These are phyloP conservation scores for Phytophthora niederhauseri DNA, from an alignment of 352 stramenopile genomes.

Conservation along the genomic window DNA sequence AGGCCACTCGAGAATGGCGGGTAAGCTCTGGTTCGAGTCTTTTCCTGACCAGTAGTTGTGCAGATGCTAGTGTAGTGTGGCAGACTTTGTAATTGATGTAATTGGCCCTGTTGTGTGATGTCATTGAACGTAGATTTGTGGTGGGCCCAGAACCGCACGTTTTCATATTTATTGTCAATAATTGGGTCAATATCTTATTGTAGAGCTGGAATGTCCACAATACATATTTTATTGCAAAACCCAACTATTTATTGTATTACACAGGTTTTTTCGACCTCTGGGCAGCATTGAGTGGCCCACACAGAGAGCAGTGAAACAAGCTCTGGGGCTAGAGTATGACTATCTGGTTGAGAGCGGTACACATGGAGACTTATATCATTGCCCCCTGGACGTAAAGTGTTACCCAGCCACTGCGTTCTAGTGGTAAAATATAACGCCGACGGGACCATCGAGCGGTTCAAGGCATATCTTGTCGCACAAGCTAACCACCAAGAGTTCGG, in stretches of 20 bases:
- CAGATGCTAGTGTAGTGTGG: neutral
- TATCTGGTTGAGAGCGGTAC: too few relatives aligned
- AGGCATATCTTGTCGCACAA: too few relatives aligned
- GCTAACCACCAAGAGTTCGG: too few relatives aligned
- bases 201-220: neutral
- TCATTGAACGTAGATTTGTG: neutral
- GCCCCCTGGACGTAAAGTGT: too few relatives aligned
- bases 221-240: neutral
- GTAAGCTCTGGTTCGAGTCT: neutral
- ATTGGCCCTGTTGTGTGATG: neutral
- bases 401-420: too few relatives aligned
- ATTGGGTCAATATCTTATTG: neutral
- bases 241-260: neutral
- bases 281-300: too few relatives aligned
- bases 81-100: neutral
- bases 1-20: neutral
- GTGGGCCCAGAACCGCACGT: neutral
- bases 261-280: too few relatives aligned
- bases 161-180: slow-evolving; percentile 2
- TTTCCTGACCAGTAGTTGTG: neutral
- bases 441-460: too few relatives aligned
- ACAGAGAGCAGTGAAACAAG: too few relatives aligned
- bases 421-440: too few relatives aligned
- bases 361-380: too few relatives aligned
- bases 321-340: too few relatives aligned